Evolutionary conservation across 352 stramenopile genomes (phyloP).

Genomic region (Globisporangium carolinianum): DNA sequence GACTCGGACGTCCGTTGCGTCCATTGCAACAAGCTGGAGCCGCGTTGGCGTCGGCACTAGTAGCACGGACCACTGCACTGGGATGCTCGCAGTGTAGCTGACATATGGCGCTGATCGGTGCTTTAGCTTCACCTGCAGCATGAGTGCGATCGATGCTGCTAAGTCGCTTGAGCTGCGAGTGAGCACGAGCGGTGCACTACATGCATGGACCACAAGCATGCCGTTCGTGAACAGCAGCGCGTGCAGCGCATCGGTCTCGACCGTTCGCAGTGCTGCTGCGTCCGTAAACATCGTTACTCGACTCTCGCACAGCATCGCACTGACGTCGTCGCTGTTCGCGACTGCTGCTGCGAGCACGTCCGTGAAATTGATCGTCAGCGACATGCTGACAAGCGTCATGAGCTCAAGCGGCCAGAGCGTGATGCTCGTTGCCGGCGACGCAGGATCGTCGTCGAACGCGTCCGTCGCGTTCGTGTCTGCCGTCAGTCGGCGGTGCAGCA

Average conservation of each 20-base stretch:
- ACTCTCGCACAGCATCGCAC: conserved; percentile 2
- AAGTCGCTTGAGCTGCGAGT: background rate
- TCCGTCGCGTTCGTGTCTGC: background rate
- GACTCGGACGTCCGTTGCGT: conserved; percentile 1
- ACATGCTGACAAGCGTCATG: background rate
- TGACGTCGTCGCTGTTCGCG: background rate
- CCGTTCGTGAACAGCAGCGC: background rate
- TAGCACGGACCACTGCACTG: conserved; percentile 16
- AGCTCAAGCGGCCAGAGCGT: background rate
- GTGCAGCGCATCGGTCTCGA: background rate
- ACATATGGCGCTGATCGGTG: background rate
- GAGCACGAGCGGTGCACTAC: conserved; percentile 5
- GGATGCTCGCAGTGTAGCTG: conserved; percentile 7
- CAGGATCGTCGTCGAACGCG: background rate
- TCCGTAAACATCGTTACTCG: conserved; percentile 5
- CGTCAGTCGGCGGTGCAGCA: background rate
- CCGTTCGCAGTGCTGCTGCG: background rate
- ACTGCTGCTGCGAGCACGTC: conserved; percentile 2
- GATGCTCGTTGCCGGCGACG: conserved; percentile 1
- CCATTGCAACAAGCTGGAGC: conserved; percentile 3
- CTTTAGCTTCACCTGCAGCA: conserved; percentile 11
- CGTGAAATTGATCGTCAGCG: conserved; percentile 1
- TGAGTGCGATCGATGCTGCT: background rate
- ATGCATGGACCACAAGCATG: conserved; percentile 4
- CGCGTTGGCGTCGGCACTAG: background rate